Conservation (phyloP, 495 filamentous ascomycete species). For the Hypoxylon fuscum region DNA sequence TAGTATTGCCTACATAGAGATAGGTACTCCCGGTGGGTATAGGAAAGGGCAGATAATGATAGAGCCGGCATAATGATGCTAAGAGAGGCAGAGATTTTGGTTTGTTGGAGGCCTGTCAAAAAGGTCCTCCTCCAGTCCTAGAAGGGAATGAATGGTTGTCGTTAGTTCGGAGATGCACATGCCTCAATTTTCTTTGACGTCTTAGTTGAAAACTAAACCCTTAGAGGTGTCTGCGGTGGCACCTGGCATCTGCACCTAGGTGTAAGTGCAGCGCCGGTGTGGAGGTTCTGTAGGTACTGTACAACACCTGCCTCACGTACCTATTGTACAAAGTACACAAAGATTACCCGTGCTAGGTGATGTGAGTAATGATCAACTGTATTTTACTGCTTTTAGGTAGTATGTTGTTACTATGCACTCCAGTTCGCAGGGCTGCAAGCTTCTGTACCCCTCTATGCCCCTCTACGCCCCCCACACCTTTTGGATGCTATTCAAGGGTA, state of each 20-base stretch:
- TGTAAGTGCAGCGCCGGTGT: not conserved
- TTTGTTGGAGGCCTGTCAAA: not conserved
- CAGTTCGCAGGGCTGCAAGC: not conserved
- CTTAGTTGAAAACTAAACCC: constrained; percentile 6
- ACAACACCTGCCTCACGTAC: not conserved
- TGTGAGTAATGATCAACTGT: no score
- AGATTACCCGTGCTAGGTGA: no score
- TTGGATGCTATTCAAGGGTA: not conserved
- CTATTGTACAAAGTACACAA: no score
- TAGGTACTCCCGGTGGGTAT: not conserved
- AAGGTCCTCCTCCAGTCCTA: not conserved
- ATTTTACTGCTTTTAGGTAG: constrained; percentile 1
- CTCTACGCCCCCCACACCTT: not conserved
- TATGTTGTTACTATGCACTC: constrained; percentile 2
- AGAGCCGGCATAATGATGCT: constrained; percentile 15
- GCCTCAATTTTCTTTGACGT: not conserved
- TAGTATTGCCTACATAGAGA: not conserved
- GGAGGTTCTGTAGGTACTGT: not conserved
- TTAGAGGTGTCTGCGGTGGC: not conserved
- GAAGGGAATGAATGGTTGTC: not conserved
- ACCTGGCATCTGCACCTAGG: not conserved
- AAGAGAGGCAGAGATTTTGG: constrained; percentile 7
- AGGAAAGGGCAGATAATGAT: not conserved
- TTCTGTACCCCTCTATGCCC: not conserved
- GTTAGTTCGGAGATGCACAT: constrained; percentile 3